Evolutionary conservation across 2,329 filamentous ascomycete genomes (phyloP), one percentile per base, ranked within the genome.

Genomic region (Penicillium verrucosum): DNA sequence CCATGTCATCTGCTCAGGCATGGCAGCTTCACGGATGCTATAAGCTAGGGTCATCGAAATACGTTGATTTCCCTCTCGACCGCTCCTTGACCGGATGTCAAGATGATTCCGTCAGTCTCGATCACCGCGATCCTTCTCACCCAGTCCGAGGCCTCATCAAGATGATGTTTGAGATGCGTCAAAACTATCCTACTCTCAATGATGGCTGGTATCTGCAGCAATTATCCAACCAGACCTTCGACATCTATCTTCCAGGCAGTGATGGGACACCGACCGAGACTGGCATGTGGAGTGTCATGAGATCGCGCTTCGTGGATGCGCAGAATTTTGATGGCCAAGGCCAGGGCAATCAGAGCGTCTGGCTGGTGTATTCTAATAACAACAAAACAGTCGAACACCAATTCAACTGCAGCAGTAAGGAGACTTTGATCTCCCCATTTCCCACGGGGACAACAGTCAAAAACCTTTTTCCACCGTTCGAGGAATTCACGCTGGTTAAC

Each of bases 1-100:
- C 85, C 1, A 86, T 88, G 79, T 80, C 82, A 9, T 78, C 83
- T 9, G 77, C 82, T 2, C 80, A 79, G 4, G 85, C 85, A 2
- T 88, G 85, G 85, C 81, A 84, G 62, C 77, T 80, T 25, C 85
- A 88, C 63, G 85, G 85, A 3, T 88, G 85, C 67, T 87, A 86
- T 70, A 73, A 73, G 5, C 75, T 86, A 12, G 76, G 78, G 11
- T 81, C 81, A 37, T 78, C 78, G 1, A 82, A 85, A 58, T 85
- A 86, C 65, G 32, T 79, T 62, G 64, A 84, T 4, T 83, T 83
- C 73, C 85, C 84, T 0, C 68, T 85, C 34, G 81, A 82, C 42
- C 75, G 77, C 60, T 80, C 80, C 7, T 70, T 77, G 1, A 61
- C 74, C 32, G 85, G 83, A 8, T 88, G 85, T 64, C 62, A 80